phyloP scores from a whole-genome alignment of 2,329 filamentous ascomycete genomes.

The Phialophora macrospora region DNA sequence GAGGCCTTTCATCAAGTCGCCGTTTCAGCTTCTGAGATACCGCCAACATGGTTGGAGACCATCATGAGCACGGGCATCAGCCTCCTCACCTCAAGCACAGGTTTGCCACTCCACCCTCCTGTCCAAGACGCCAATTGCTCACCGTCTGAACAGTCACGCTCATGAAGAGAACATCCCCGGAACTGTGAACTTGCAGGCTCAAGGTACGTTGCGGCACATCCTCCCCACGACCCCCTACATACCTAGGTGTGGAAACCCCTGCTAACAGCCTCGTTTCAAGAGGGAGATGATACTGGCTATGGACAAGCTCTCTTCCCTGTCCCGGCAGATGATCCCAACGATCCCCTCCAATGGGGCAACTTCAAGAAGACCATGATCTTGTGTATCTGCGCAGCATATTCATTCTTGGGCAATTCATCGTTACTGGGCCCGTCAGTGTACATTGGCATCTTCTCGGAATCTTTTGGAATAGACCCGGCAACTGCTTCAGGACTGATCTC shows the following conservation, averaged over 20 bases:
- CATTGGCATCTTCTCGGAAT: slow-evolving; percentile 59
- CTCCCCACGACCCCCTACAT: background rate
- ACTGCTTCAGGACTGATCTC: slow-evolving; percentile 62
- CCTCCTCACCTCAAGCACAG: slow-evolving; percentile 34
- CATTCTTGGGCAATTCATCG: slow-evolving; percentile 63
- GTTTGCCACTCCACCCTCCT: slow-evolving; percentile 14
- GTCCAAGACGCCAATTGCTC: background rate
- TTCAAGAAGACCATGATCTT: slow-evolving; percentile 64
- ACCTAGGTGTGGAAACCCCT: background rate
- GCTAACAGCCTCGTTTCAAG: slow-evolving; percentile 40
- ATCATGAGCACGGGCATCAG: slow-evolving; percentile 27
- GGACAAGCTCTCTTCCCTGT: slow-evolving; percentile 67
- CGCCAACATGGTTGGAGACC: slow-evolving; percentile 14
- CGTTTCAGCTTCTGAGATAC: background rate
- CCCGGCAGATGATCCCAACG: slow-evolving; percentile 65
- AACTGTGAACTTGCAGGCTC: slow-evolving; percentile 59
- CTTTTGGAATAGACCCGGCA: slow-evolving; percentile 58
- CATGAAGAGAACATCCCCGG: slow-evolving; percentile 62
- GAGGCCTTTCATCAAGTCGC: background rate
- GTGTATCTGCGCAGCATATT: slow-evolving; percentile 60
- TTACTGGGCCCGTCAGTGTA: slow-evolving; percentile 64
- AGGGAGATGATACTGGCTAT: slow-evolving; percentile 64
- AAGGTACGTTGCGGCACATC: slow-evolving; percentile 37
- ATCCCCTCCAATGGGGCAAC: slow-evolving; percentile 62
- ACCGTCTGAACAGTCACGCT: slow-evolving; percentile 53